Evolutionary conservation across 1,139 yeast genomes (phyloP), one percentile per base, ranked within the genome.

Genomic region (Candida freyschussii): DNA sequence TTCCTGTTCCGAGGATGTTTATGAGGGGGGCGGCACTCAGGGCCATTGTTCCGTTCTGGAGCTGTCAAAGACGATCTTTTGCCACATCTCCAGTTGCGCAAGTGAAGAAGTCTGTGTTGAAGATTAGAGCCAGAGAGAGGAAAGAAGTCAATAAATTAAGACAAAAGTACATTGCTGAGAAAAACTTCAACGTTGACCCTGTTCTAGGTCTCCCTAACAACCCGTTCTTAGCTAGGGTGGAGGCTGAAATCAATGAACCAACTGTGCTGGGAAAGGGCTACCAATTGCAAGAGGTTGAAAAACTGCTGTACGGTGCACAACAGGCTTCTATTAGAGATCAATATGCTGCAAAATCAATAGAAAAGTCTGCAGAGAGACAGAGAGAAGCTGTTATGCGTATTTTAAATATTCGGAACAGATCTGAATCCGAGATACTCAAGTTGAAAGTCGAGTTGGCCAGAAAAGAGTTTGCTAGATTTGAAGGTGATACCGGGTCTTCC

Each of bases 401-500:
- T 34, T 65, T 87, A 41, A 74, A 75, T 48, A 70, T 85, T 61
- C 79, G 70, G 57, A 89, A 89, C 59, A 72, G 94, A 18, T 70
- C 70, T 47, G 67, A 70, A 29, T 57, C 61, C 18, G 89, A 83
- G 44, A 67, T 68, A 39, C 67, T 71, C 53, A 73, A 72, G 45
- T 56, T 75, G 46, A 85, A 89, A 15, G 63, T 75, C 7, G 59
- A 61, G 32, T 58, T 81, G 37, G 96, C 96, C 1, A 70, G 76
- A 34, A 63, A 72, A 46, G 96, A 87, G 60, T 87, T 91, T 57
- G 78, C 75, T 47, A 72, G 96, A 52, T 70, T 72, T 43, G 86
- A 79, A 31, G 96, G 95, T 32, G 97, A 91, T 56, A 85, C 96
- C 0, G 96, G 95, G 1, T 84, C 95, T 1, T 78, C 95, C 31